A percentile compares a stretch with the other conserved stretches of the same genome.
phyloP scores from a whole-genome alignment of 441 rosid species.

The Capsella rubella region DNA sequence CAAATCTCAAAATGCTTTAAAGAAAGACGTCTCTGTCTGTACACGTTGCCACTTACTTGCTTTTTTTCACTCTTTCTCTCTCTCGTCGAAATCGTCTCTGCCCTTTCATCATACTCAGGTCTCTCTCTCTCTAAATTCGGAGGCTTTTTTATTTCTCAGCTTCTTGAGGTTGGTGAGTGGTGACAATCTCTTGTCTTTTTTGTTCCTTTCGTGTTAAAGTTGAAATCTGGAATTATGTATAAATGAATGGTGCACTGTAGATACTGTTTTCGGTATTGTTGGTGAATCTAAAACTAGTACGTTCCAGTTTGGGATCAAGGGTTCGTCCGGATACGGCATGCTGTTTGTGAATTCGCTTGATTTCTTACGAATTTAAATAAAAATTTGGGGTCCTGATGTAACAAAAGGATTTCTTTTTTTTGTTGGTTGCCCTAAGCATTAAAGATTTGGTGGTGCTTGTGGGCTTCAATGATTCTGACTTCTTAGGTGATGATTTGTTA shows the following conservation, averaged over 20 bases:
- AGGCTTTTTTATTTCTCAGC: conserved; percentile 7
- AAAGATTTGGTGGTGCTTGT: conserved; percentile 25
- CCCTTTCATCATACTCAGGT: background rate
- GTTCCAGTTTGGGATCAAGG: conserved; percentile 5
- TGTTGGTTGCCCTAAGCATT: background rate
- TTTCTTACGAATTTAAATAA: background rate
- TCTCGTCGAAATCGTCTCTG: conserved; percentile 22
- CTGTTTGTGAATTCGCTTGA: background rate
- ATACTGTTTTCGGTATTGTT: background rate
- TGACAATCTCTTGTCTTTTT: background rate
- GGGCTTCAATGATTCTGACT: background rate
- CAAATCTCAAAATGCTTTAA: conserved; percentile 34
- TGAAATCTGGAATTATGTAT: conserved; percentile 3
- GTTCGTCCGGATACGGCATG: conserved; percentile 1
- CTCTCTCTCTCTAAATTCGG: background rate
- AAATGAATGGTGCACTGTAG: background rate
- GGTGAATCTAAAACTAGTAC: conserved; percentile 20
- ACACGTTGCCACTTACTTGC: conserved; percentile 14
- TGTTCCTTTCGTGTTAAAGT: background rate
- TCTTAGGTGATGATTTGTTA: background rate
- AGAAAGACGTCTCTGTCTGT: background rate
- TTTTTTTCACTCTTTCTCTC: conserved; percentile 7
- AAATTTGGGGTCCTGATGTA: conserved; percentile 20
- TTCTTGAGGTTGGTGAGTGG: conserved; percentile 26
- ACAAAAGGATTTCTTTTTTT: background rate